Percentiles rank a stretch among this genome's conserved stretches.
Conservation (phyloP, 768 basidiomycete genomes). For the Lanmaoa pseudosensibilis region DNA sequence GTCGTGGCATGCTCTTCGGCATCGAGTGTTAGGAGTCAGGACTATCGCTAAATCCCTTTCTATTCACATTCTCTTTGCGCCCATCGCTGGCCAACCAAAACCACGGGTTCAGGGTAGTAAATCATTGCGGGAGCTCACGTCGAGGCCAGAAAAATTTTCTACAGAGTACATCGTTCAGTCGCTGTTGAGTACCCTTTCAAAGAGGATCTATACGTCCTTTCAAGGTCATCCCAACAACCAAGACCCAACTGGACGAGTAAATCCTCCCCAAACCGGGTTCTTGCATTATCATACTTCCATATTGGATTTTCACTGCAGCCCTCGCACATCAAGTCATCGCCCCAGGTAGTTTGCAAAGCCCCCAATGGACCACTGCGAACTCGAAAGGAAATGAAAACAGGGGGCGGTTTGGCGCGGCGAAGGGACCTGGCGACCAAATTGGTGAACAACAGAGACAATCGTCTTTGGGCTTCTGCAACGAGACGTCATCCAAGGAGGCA, state of each 20-base stretch:
- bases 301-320: background rate
- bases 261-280: background rate
- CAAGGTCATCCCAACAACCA: conserved; percentile 4
- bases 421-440: too few relatives aligned
- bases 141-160: too few relatives aligned
- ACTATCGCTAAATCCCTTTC: background rate
- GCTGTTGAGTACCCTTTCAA: too few relatives aligned
- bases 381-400: too few relatives aligned
- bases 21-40: too few relatives aligned
- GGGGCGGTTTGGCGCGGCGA: too few relatives aligned
- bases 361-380: background rate
- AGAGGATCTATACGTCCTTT: background rate
- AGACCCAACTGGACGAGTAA: conserved; percentile 4
- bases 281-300: background rate
- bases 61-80: background rate
- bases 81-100: background rate
- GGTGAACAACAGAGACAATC: background rate
- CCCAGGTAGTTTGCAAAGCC: background rate
- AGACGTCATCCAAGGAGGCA: conserved; percentile 5
- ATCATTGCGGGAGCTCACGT: too few relatives aligned
- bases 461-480: background rate
- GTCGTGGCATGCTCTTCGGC: too few relatives aligned
- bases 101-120: too few relatives aligned
- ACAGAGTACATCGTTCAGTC: background rate
- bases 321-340: background rate